Evolutionary conservation across 2,329 filamentous ascomycete species (phyloP).

Genomic region (Pseudogymnoascus destructans): DNA sequence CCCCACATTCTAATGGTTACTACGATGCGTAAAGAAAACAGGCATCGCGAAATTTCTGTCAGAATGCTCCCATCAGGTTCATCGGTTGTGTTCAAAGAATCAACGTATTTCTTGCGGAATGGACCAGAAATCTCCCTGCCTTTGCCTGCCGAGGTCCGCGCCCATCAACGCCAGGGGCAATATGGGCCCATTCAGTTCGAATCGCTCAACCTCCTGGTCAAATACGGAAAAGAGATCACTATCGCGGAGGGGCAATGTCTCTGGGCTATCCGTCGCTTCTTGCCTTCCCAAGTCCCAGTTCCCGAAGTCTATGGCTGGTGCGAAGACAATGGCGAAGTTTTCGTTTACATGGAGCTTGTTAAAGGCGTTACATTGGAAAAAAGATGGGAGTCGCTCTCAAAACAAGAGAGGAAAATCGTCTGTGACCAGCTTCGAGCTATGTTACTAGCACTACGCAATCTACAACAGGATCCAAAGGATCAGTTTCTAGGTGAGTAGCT

Average conservation of each 20-base stretch:
- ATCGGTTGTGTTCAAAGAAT: not conserved
- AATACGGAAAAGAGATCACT: constrained; percentile 22
- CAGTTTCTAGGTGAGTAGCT: constrained; percentile 12
- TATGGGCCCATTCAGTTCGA: constrained; percentile 22
- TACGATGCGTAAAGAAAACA: not conserved
- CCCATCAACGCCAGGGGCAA: constrained; percentile 9
- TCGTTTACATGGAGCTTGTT: constrained; percentile 23
- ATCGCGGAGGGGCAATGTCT: constrained; percentile 25
- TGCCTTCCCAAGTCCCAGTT: constrained; percentile 24
- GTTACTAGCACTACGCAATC: constrained; percentile 13
- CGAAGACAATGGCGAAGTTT: constrained; percentile 19
- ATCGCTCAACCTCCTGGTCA: constrained; percentile 25
- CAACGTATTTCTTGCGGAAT: not conserved
- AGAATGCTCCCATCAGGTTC: not conserved
- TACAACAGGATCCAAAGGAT: constrained; percentile 13
- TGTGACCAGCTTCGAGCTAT: constrained; percentile 18
- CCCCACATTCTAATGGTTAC: not conserved
- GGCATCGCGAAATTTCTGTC: not conserved
- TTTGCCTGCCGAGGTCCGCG: not conserved
- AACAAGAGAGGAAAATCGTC: constrained; percentile 11
- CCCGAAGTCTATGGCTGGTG: constrained; percentile 29
- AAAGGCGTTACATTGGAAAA: constrained; percentile 16
- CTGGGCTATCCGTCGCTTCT: constrained; percentile 20
- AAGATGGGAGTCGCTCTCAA: constrained; percentile 13
- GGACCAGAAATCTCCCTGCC: not conserved